These are phyloP conservation scores for Komagataella kurtzmanii DNA, from an alignment of 805 yeast species.

Conservation along the genomic window DNA sequence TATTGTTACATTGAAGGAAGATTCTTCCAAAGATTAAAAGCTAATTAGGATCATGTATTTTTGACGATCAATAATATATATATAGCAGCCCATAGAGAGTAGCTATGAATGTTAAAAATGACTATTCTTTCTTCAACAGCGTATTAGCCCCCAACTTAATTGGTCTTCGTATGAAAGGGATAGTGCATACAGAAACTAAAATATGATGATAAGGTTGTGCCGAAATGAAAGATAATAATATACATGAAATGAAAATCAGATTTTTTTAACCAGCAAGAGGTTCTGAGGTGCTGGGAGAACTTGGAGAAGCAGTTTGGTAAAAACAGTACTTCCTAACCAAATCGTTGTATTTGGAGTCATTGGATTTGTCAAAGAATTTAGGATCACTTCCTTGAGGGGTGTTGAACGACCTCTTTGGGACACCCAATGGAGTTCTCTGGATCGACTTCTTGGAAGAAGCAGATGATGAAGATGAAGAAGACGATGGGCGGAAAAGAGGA, in stretches of 20 bases:
- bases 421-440: neutral
- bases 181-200: neutral
- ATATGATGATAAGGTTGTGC: neutral
- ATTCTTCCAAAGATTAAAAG: slow-evolving; percentile 27
- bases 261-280: neutral
- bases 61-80: neutral
- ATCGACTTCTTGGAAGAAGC: neutral
- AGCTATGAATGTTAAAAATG: neutral
- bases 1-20: slow-evolving; percentile 88
- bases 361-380: neutral
- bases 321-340: neutral
- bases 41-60: neutral
- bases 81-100: neutral
- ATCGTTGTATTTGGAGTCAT: neutral
- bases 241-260: neutral
- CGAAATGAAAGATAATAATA: neutral
- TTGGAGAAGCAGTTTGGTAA: neutral
- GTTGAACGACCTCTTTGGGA: neutral
- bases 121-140: neutral
- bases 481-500: slow-evolving; percentile 1
- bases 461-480: slow-evolving; percentile 5
- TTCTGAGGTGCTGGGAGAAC: neutral
- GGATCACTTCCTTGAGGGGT: neutral
- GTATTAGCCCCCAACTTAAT: neutral
- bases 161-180: neutral